phyloP scores from a whole-genome alignment of 2,329 filamentous ascomycete genomes.

The Rasamsonia emersonii region DNA sequence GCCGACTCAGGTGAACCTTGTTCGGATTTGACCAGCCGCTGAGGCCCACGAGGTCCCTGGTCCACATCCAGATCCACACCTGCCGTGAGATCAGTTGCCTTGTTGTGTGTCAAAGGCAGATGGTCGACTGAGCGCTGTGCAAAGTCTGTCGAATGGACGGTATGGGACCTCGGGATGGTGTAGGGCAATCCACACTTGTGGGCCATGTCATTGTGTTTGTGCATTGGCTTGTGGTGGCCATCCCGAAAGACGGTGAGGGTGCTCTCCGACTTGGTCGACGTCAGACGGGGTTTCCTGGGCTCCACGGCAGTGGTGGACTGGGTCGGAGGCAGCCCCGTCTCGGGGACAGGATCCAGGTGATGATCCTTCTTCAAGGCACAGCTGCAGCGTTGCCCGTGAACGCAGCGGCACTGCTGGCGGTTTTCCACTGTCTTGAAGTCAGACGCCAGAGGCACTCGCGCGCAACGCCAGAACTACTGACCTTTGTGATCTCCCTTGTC shows the following conservation, averaged over 20 bases:
- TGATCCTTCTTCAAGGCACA: slow-evolving; percentile 54
- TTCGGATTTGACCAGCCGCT: slow-evolving; percentile 36
- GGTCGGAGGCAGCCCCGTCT: slow-evolving; percentile 35
- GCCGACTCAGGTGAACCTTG: slow-evolving; percentile 38
- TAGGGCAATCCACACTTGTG: slow-evolving; percentile 57
- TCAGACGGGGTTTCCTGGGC: slow-evolving; percentile 47
- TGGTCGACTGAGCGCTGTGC: slow-evolving; percentile 46
- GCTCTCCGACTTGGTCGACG: slow-evolving; percentile 50
- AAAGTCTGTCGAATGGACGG: slow-evolving; percentile 39
- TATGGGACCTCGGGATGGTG: slow-evolving; percentile 49
- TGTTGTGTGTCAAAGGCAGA: slow-evolving; percentile 32
- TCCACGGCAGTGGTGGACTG: slow-evolving; percentile 36
- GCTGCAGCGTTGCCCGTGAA: slow-evolving; percentile 51
- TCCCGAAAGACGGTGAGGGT: slow-evolving; percentile 54
- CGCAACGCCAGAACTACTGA: slow-evolving; percentile 26
- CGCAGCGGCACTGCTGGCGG: slow-evolving; percentile 41
- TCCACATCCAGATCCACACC: slow-evolving; percentile 23
- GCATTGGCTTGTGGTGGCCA: slow-evolving; percentile 56
- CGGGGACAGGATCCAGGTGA: slow-evolving; percentile 41
- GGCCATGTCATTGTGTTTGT: slow-evolving; percentile 56
- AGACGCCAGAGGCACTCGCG: slow-evolving; percentile 21
- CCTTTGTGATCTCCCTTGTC: slow-evolving; percentile 30
- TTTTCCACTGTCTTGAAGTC: slow-evolving; percentile 27
- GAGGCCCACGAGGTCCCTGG: slow-evolving; percentile 21
- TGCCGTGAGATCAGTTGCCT: slow-evolving; percentile 17